A percentile compares a stretch with the other conserved stretches of the same genome.
phyloP scores from a whole-genome alignment of 2,329 filamentous ascomycete genomes.

The Thielaviopsis musarum region DNA sequence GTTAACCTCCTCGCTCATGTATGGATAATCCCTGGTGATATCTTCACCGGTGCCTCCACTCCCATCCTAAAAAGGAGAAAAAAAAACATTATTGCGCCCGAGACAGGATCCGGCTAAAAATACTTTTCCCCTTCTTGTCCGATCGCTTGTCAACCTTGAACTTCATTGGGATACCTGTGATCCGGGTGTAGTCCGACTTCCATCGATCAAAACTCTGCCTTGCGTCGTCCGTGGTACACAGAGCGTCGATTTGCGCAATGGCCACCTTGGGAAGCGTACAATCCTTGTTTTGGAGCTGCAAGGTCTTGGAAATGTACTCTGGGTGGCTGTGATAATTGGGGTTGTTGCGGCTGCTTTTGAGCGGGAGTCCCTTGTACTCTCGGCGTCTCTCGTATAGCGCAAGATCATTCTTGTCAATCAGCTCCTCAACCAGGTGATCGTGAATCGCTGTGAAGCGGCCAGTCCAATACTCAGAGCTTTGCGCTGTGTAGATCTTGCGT shows the following conservation, averaged over 20 bases:
- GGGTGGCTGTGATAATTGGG: constrained; percentile 6
- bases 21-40: neutral
- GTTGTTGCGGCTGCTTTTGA: constrained; percentile 4
- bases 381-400: constrained; percentile 9
- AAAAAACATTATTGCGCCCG: neutral
- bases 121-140: neutral
- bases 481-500: constrained; percentile 23
- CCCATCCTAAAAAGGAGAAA: neutral
- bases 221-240: constrained; percentile 11
- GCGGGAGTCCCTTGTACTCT: constrained; percentile 4
- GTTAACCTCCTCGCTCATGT: neutral
- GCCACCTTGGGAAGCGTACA: constrained; percentile 6
- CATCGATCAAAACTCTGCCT: constrained; percentile 5
- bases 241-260: constrained; percentile 8
- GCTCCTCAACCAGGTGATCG: constrained; percentile 23
- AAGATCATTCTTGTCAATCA: constrained; percentile 9
- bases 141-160: constrained; percentile 5
- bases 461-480: constrained; percentile 40
- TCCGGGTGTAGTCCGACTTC: constrained; percentile 3
- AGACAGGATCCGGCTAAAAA: constrained; percentile 9
- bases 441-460: constrained; percentile 42
- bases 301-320: constrained; percentile 10
- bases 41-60: neutral
- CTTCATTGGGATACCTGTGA: constrained; percentile 9
- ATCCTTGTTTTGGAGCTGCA: constrained; percentile 2